A percentile compares a stretch with the other conserved stretches of the same genome.
phyloP scores from a whole-genome alignment of 208 protist species.

The Zelonia costaricensis region DNA sequence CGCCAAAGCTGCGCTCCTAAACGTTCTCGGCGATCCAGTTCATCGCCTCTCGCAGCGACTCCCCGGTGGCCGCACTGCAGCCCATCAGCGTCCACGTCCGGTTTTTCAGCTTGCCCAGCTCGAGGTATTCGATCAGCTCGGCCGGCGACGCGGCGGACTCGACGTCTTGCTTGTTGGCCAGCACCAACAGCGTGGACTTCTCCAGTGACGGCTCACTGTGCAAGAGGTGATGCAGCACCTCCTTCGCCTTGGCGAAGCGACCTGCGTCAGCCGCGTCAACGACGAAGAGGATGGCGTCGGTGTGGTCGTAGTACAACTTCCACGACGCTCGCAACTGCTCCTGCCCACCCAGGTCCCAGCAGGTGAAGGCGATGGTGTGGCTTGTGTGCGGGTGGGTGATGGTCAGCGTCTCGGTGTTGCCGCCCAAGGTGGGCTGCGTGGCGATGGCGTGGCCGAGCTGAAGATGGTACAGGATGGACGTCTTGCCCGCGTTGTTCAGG shows the following conservation, averaged over 20 bases:
- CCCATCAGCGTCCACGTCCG: conserved; percentile 95
- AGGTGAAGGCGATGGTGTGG: conserved; percentile 91
- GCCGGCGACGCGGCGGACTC: conserved; percentile 71
- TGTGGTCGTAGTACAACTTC: conserved; percentile 97
- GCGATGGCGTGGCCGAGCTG: conserved; percentile 96
- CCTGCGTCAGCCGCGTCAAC: conserved; percentile 88
- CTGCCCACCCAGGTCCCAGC: conserved; percentile 98
- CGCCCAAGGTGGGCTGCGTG: conserved; percentile 98
- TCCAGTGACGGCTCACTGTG: conserved; percentile 81
- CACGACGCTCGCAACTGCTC: conserved; percentile 91
- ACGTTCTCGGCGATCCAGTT: conserved; percentile 91
- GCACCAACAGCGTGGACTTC: conserved; percentile 89
- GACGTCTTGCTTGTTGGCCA: conserved; percentile 97
- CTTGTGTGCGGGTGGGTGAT: conserved; percentile 95
- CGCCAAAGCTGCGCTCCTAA: background rate
- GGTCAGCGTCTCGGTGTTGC: conserved; percentile 96
- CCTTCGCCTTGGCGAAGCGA: conserved; percentile 69
- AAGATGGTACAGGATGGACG: conserved; percentile 98
- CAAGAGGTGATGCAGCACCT: conserved; percentile 89
- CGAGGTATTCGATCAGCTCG: conserved; percentile 85
- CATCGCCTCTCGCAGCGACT: conserved; percentile 91
- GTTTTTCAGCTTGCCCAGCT: conserved; percentile 86
- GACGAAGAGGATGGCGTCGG: conserved; percentile 94
- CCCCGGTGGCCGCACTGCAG: conserved; percentile 92
- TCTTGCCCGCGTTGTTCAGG: conserved; percentile 98